Conservation (phyloP, 257 asterid genomes). For the Fraxinus americana region DNA sequence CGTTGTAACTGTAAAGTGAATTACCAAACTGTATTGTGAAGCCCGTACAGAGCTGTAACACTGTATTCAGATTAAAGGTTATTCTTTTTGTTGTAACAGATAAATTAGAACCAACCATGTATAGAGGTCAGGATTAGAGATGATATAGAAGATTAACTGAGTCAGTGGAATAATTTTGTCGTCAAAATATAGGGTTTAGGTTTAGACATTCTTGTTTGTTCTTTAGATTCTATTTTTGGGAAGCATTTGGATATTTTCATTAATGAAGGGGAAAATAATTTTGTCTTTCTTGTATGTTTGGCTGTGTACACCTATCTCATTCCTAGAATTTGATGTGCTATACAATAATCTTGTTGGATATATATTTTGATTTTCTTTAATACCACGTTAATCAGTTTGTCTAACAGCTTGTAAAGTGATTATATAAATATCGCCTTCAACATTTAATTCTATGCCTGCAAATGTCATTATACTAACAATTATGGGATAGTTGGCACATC, state of each 20-base stretch:
- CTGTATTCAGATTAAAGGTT: constrained; percentile 51
- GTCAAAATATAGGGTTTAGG: constrained; percentile 36
- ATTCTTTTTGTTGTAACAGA: constrained; percentile 43
- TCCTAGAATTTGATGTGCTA: neutral
- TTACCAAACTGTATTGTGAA: constrained; percentile 31
- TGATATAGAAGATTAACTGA: constrained; percentile 35
- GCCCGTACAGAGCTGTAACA: constrained; percentile 63
- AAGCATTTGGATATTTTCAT: neutral
- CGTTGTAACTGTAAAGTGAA: constrained; percentile 31
- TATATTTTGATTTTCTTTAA: neutral
- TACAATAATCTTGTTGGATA: neutral
- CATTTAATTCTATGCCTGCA: too few relatives aligned
- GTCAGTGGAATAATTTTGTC: constrained; percentile 35
- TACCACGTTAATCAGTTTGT: neutral
- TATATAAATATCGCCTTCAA: neutral
- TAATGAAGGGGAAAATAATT: constrained; percentile 22
- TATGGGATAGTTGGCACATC: too few relatives aligned
- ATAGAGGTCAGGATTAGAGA: constrained; percentile 46
- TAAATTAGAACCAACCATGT: constrained; percentile 42
- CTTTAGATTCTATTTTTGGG: constrained; percentile 1
- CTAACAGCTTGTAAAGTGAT: neutral
- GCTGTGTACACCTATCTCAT: neutral
- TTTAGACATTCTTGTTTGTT: constrained; percentile 25
- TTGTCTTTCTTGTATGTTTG: neutral
- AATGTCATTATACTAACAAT: too few relatives aligned